Base-by-base conservation (phyloP, 176 grass and related monocot species). In the Phragmites australis region DNA sequence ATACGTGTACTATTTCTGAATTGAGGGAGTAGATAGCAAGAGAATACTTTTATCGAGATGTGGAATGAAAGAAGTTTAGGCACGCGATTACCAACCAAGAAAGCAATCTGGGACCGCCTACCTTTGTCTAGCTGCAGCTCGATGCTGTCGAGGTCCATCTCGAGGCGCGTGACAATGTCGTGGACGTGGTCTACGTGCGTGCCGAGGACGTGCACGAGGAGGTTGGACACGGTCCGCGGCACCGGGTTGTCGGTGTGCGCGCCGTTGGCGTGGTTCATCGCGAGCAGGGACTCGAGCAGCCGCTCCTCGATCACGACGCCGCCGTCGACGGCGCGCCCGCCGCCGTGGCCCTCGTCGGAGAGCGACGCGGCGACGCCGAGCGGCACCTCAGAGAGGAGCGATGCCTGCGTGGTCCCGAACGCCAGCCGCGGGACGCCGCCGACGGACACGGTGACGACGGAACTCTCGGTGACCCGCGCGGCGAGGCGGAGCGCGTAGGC, bases 201-300 rank as follows among this genome's bases (percentile, higher is more conserved):
- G 49, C 89, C 89, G 12, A 97, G 86, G 58, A 97, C 79, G 88
- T 97, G 94, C 71, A 97, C 91, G 30, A 97, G 87, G 46, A 97
- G 83, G 84, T 91, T 93, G 18, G 91, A 90, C 25, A 97, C 89
- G 11, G 87, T 87, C 55, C 70, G 39, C 0, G 94, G 94, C 64
- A 97, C 94, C 0, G 91, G 94, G 81, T 97, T 97, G 81, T 97
- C 91, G 60, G 89, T 97, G 79, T 97, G 91, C 27, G 87, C 94
- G 49, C 89, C 94, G 85, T 97, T 91, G 0, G 94, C 84, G 85
- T 97, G 94, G 76, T 97, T 97, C 94, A 97, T 92, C 27, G 90
- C 82, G 5, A 97, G 87, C 68, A 97, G 84, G 60, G 90, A 90
- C 94, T 97, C 94, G n/a, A 97, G 88, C 12, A 97, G 87, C 18